phyloP scores from a whole-genome alignment of 2,329 filamentous ascomycete genomes.

The Setomelanomma holmii region DNA sequence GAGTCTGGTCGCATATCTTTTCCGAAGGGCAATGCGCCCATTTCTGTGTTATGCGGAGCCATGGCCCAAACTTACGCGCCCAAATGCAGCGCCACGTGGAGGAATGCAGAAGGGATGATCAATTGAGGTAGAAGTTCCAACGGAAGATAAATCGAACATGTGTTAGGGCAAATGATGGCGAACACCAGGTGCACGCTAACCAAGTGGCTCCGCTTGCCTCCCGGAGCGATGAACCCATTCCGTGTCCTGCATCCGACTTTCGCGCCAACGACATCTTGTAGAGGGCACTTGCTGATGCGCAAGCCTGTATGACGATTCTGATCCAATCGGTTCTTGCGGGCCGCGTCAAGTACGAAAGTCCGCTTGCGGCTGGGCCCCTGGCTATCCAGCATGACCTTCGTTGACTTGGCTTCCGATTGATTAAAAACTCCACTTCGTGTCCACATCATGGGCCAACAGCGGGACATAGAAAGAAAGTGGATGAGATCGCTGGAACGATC shows the following conservation, averaged over 20 bases:
- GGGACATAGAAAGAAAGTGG: neutral
- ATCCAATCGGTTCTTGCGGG: slow-evolving; percentile 12
- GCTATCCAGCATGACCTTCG: slow-evolving; percentile 9
- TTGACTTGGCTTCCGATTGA: slow-evolving; percentile 9
- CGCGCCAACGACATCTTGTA: slow-evolving; percentile 15
- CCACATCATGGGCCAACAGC: neutral
- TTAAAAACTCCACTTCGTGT: slow-evolving; percentile 1
- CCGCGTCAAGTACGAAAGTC: slow-evolving; percentile 13
- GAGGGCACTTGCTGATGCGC: slow-evolving; percentile 1
- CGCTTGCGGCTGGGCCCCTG: slow-evolving; percentile 19
- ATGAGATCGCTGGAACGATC: neutral
- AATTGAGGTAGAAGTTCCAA: slow-evolving; percentile 4
- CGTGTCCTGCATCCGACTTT: slow-evolving; percentile 1
- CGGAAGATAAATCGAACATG: slow-evolving; percentile 2
- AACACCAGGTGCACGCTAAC: neutral
- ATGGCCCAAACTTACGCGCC: slow-evolving; percentile 19
- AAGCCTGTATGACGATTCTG: slow-evolving; percentile 1
- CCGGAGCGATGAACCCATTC: neutral
- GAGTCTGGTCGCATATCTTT: slow-evolving; percentile 14
- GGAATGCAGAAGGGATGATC: slow-evolving; percentile 9
- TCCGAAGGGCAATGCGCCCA: slow-evolving; percentile 6
- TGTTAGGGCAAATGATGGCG: neutral
- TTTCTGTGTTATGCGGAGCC: slow-evolving; percentile 25
- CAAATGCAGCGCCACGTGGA: slow-evolving; percentile 14
- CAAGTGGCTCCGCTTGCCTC: neutral